Conservation (phyloP, 805 yeast genomes). For the Candida methanosorbosa region DNA sequence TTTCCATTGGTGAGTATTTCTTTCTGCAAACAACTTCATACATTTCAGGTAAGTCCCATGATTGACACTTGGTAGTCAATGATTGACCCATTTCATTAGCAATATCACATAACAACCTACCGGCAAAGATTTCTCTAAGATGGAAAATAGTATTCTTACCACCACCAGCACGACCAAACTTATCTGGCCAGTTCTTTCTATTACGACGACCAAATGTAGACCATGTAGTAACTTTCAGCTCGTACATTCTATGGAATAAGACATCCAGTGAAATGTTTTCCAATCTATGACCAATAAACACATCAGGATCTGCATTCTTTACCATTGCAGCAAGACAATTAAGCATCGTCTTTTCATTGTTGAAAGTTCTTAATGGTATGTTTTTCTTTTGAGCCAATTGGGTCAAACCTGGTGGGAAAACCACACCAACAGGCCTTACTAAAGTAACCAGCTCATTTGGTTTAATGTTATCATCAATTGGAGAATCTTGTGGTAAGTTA, state of each 20-base stretch:
- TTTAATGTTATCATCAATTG: conserved; percentile 49
- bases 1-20: conserved; percentile 54
- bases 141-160: conserved; percentile 38
- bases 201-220: conserved; percentile 76
- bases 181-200: conserved; percentile 71
- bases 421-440: conserved; percentile 66
- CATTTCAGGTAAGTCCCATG: conserved; percentile 94
- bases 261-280: conserved; percentile 76
- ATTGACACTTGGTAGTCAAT: conserved; percentile 81
- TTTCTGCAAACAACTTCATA: conserved; percentile 66
- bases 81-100: conserved; percentile 95
- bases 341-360: conserved; percentile 66
- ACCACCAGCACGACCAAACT: conserved; percentile 46
- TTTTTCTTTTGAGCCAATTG: conserved; percentile 48
- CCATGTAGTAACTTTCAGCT: conserved; percentile 66
- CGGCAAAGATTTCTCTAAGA: conserved; percentile 67
- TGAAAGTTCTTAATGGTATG: conserved; percentile 47
- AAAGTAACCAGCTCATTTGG: conserved; percentile 63
- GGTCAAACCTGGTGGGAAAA: conserved; percentile 71
- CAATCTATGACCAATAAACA: conserved; percentile 78
- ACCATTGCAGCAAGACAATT: conserved; percentile 67
- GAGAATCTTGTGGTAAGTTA: conserved; percentile 65
- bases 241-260: conserved; percentile 72
- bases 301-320: conserved; percentile 80
- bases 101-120: conserved; percentile 85